Conservation (phyloP, 1,284 basidiomycete genomes). For the Mixia osmundae region DNA sequence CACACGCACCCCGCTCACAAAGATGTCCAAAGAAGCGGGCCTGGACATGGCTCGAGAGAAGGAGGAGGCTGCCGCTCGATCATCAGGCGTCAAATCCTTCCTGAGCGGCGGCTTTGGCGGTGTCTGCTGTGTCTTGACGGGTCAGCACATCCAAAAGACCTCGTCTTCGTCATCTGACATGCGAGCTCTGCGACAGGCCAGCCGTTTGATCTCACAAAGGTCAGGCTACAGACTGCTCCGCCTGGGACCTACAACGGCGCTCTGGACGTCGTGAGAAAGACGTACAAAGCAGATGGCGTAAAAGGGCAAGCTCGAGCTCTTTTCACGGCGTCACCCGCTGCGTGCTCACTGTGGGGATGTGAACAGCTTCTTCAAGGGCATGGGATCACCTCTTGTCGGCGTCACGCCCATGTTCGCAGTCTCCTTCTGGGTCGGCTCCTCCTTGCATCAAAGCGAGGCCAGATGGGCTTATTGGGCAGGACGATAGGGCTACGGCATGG, state of each 20-base stretch:
- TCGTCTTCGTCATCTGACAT: background rate
- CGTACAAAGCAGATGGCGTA: constrained; percentile 65
- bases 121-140: constrained; percentile 60
- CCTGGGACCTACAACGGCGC: constrained; percentile 79
- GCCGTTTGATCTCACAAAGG: constrained; percentile 71
- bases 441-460: background rate
- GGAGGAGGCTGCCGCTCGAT: too few species aligned
- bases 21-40: too few species aligned
- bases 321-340: background rate
- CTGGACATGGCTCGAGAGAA: too few species aligned
- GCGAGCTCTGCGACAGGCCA: constrained; percentile 36
- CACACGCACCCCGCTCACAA: too few species aligned
- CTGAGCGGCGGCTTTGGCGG: constrained; percentile 81
- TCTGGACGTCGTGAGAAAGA: constrained; percentile 78
- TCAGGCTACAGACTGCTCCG: constrained; percentile 68
- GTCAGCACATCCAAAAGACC: constrained; percentile 29
- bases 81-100: constrained; percentile 68
- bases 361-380: constrained; percentile 71
- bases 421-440: constrained; percentile 67
- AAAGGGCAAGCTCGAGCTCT: constrained; percentile 37
- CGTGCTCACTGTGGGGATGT: constrained; percentile 1
- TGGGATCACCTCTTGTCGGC: constrained; percentile 83
- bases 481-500: constrained; percentile 66
- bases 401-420: constrained; percentile 97
- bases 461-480: background rate